phyloP scores from a whole-genome alignment of 1,139 yeast genomes.

The Hyphopichia burtonii region DNA sequence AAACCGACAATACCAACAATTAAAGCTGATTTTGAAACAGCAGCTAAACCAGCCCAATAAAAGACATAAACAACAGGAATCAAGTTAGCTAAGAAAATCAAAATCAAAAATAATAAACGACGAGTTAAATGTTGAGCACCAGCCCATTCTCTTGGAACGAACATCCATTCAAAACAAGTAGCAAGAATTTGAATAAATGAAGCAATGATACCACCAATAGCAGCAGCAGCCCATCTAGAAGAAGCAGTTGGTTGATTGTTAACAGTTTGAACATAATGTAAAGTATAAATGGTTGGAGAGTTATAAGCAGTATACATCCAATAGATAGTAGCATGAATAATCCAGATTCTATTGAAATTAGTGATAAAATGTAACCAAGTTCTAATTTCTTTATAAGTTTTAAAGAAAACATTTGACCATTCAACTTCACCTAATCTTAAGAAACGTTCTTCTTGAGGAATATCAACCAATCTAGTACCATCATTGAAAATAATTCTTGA shows the following conservation, averaged over 20 bases:
- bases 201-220: conserved; percentile 91
- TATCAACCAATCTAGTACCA: conserved; percentile 86
- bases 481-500: conserved; percentile 89
- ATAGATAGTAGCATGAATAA: conserved; percentile 81
- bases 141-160: conserved; percentile 98
- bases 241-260: conserved; percentile 86
- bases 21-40: conserved; percentile 71
- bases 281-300: conserved; percentile 88
- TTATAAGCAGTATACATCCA: conserved; percentile 96
- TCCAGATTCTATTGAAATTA: conserved; percentile 97
- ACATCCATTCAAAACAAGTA: conserved; percentile 90
- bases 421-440: conserved; percentile 87
- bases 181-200: conserved; percentile 79
- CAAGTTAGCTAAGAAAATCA: conserved; percentile 69
- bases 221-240: conserved; percentile 89
- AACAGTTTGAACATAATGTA: conserved; percentile 76
- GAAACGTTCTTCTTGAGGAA: conserved; percentile 87
- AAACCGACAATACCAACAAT: conserved; percentile 87
- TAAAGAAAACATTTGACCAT: conserved; percentile 92
- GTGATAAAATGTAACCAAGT: conserved; percentile 97
- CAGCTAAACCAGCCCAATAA: conserved; percentile 72
- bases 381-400: conserved; percentile 94
- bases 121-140: conserved; percentile 97
- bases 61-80: conserved; percentile 87
- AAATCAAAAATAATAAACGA: conserved; percentile 72